Evolutionary conservation across 2,329 filamentous ascomycete species (phyloP).

Genomic region (Ophiobolus disseminans): DNA sequence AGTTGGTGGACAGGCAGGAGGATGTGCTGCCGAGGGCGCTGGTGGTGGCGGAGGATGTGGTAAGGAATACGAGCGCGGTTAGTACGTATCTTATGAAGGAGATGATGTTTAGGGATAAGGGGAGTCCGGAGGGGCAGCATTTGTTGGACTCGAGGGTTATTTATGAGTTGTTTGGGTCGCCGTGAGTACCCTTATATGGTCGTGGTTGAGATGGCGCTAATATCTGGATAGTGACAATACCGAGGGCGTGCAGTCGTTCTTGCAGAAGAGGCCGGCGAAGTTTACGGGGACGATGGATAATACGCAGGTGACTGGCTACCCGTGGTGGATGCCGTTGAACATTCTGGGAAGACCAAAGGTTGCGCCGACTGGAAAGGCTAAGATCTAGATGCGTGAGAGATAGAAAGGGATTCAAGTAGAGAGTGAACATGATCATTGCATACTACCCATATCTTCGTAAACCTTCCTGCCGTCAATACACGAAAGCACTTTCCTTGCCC

Average conservation of each 20-base stretch:
- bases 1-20: slow-evolving; percentile 64
- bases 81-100: slow-evolving; percentile 73
- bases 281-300: slow-evolving; percentile 68
- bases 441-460: too few relatives aligned
- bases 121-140: slow-evolving; percentile 72
- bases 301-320: slow-evolving; percentile 66
- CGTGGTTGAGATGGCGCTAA: slow-evolving; percentile 7
- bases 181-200: slow-evolving; percentile 38
- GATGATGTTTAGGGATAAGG: slow-evolving; percentile 68
- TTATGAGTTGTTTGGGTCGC: slow-evolving; percentile 64
- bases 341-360: slow-evolving; percentile 51
- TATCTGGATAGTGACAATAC: slow-evolving; percentile 62
- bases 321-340: slow-evolving; percentile 71
- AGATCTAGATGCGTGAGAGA: slow-evolving; percentile 37
- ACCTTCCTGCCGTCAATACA: not conserved
- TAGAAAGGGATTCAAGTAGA: too few relatives aligned
- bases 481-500: not conserved
- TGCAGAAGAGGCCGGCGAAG: slow-evolving; percentile 70
- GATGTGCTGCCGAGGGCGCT: slow-evolving; percentile 70
- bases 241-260: slow-evolving; percentile 73
- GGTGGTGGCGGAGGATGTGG: slow-evolving; percentile 71
- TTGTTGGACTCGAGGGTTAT: slow-evolving; percentile 72
- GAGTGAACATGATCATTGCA: too few relatives aligned
- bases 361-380: slow-evolving; percentile 35
- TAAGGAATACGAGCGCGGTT: slow-evolving; percentile 69